Base-by-base conservation (phyloP, 2,329 filamentous ascomycete genomes). In the Clonostachys solani region DNA sequence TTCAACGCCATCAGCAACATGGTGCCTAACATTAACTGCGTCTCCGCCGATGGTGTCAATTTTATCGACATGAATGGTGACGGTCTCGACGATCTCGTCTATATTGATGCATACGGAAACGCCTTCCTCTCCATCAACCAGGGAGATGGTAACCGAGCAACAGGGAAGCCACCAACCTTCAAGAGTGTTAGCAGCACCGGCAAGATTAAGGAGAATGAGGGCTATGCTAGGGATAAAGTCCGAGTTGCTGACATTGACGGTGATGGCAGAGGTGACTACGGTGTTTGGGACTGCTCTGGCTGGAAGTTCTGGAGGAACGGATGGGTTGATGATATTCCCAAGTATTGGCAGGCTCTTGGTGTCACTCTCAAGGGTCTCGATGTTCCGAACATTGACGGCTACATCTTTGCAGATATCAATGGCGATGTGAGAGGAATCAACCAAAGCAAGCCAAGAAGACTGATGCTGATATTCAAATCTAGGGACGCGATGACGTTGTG, bases 281-380 rank as follows among this genome's bases (percentile, higher is more conserved):
- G 51, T n/a, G 43, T 47, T 4, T 12, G 7, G 3, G 48, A 46
- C 8, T 43, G 18, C 6, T 48, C 45, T 18, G n/a, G 40, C 9
- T 45, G 52, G 23, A 18, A 19, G 7, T 37, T 49, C 17, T 51
- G 45, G 45, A 18, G 42, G 17, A 54, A 52, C 41, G 46, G 41
- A 17, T 35, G 48, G 8, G 47, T 41, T 4, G 44, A 42, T 5
- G 40, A 44, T 13, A 47, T 42, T 2, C 58, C 62, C 0, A 47
- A 47, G 2, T 62, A 61, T 50, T 67, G 65, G 63, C 60, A 68
- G 50, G 42, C 49, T 1, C 50, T 67, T 34, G 61, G 50, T 4
- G n/a, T n/a, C n/a, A n/a, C n/a, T n/a, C n/a, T n/a, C n/a, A n/a
- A n/a, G n/a, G n/a, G n/a, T n/a, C n/a, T n/a, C n/a, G n/a, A n/a